Evolutionary conservation across 2,329 filamentous ascomycete species (phyloP).

Genomic region (Diaporthe sp.): DNA sequence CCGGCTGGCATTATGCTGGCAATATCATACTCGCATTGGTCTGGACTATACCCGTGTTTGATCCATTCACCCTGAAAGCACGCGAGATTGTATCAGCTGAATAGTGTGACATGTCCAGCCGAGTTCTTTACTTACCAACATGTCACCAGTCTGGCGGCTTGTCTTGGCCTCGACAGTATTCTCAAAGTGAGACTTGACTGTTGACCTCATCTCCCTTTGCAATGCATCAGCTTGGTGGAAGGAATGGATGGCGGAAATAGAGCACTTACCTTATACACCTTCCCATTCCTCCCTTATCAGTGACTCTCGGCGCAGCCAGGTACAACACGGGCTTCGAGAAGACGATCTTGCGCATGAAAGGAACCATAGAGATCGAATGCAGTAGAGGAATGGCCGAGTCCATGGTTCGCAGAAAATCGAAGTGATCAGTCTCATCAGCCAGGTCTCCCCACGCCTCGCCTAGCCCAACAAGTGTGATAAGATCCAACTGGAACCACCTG

Average conservation of each 20-base stretch:
- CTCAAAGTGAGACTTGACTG: neutral
- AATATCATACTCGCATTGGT: conserved; percentile 24
- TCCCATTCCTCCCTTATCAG: conserved; percentile 38
- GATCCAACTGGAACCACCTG: conserved; percentile 40
- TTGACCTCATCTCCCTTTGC: neutral
- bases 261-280: conserved; percentile 35
- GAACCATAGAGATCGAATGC: conserved; percentile 6
- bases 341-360: conserved; percentile 5
- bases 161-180: neutral
- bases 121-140: conserved; percentile 17
- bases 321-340: conserved; percentile 27
- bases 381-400: conserved; percentile 4
- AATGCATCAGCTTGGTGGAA: neutral
- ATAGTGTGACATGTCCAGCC: neutral
- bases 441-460: conserved; percentile 41
- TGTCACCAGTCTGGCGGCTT: neutral
- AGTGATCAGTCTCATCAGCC: conserved; percentile 34
- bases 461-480: conserved; percentile 20
- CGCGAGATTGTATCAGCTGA: neutral
- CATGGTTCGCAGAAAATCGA: neutral
- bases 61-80: conserved; percentile 29
- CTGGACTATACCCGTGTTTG: neutral
- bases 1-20: conserved; percentile 55
- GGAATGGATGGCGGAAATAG: no score
- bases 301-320: conserved; percentile 18